Base-by-base conservation (phyloP, 495 filamentous ascomycete species). In the Aspergillus campestris region DNA sequence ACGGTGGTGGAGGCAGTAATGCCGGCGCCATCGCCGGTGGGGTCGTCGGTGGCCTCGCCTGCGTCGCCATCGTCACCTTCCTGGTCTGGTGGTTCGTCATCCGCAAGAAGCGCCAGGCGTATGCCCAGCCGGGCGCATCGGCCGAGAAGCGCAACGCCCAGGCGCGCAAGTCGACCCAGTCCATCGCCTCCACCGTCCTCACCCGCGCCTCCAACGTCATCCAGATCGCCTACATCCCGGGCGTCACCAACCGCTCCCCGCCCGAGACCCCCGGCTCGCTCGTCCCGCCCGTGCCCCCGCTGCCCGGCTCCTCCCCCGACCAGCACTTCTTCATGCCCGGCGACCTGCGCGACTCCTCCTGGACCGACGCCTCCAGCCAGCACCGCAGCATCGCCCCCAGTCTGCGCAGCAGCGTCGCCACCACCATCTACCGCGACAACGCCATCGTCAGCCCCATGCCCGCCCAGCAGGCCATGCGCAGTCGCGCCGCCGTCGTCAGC, bases 141-240 rank as follows among this genome's bases (percentile, higher is more conserved):
- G 60, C 73, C 40, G 75, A 80, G 29, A 72, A 78, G 46, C 62
- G 68, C 24, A 67, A 66, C 49, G 65, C 73, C 48, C 78, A 82
- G 24, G 88, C 87, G 24, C 87, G 90, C 31, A 88, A 94, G 55
- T 95, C 91, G 5, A 84, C 87, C 43, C 77, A 81, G 50, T 96
- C 90, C 32, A 88, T 97, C 56, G 92, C 94, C 11, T 95, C 90
- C 8, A 96, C 91, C 40, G 87, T 96, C 43, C 80, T 95, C 44
- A 97, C 92, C 6, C 83, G 92, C 38, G 92, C 92, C 36, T 96
- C 91, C 48, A 97, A 98, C 68, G 87, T 98, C 60, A 98, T 98
- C 49, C 92, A 97, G 67, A 98, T 98, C 62, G 92, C 94, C 36
- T 98, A 96, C 63, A 96, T 98, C 52, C 92, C 92, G 39, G 92